Evolutionary conservation across 371 early-diverging fungal genomes (phyloP).

Genomic region (Mortierella sp.): DNA sequence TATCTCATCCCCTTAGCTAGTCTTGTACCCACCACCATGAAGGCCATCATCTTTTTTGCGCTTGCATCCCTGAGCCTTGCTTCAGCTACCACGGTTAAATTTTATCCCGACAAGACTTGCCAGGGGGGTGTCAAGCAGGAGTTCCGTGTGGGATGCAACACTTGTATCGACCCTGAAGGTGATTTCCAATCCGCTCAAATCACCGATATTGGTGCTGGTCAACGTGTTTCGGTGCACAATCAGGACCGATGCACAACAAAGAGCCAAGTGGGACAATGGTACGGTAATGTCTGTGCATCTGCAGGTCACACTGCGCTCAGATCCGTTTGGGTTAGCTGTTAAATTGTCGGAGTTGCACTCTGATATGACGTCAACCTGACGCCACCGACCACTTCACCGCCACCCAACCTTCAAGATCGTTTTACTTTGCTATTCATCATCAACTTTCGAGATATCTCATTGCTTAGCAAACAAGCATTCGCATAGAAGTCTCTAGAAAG

Average conservation of each 20-base stretch:
- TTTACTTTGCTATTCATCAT: too few relatives aligned
- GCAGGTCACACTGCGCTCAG: neutral
- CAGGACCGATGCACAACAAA: neutral
- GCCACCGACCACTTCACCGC: too few relatives aligned
- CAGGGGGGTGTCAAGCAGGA: neutral
- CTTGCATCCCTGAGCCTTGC: neutral
- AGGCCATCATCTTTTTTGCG: neutral
- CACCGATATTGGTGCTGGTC: neutral
- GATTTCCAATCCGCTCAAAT: neutral
- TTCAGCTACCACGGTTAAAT: neutral
- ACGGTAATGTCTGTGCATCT: neutral
- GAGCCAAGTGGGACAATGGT: neutral
- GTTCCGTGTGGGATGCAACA: neutral
- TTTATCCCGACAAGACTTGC: neutral
- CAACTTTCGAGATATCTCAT: too few relatives aligned
- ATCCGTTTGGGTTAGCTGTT: neutral
- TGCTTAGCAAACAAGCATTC: too few relatives aligned
- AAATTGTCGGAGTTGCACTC: too few relatives aligned
- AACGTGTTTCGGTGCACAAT: neutral
- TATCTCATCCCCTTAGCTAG: neutral
- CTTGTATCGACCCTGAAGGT: neutral
- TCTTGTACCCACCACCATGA: neutral
- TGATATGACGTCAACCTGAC: too few relatives aligned
- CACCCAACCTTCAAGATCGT: too few relatives aligned
- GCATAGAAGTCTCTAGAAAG: too few relatives aligned